Base-by-base conservation (phyloP, 805 yeast species). In the Ogataea minuta region DNA sequence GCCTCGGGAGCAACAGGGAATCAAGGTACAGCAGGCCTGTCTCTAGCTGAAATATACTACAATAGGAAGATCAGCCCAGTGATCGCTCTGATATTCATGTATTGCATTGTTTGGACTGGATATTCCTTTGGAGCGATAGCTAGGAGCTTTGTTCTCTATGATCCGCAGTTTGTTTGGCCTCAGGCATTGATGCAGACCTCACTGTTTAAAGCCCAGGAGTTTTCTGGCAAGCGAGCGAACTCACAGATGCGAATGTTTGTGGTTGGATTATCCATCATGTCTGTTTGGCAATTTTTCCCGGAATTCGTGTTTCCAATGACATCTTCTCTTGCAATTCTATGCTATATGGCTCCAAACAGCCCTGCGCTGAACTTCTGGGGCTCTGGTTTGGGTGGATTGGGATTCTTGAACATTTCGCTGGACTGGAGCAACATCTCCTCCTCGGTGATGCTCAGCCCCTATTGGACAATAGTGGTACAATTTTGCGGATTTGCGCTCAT, bases 341-440 rank as follows among this genome's bases (percentile, higher is more conserved):
- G 78, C 47, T 74, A 72, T 67, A 56, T 71, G 34, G 73, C 75
- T 0, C 78, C 79, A 0, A 37, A 57, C 21, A 73, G 64, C 46
- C 46, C 52, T 8, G 57, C 57, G 0, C 45, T 67, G 9, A 72
- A 71, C 39, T 74, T 74, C 43, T 48, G 72, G 8, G 78, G 78
- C 4, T 67, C 74, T n/a, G 78, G 78, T 0, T 49, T 74, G 34
- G 78, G 77, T 2, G 78, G 78, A 1, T 64, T 72, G 64, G 78
- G 78, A 5, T 53, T 74, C 23, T 51, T 73, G 39, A 74, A 74
- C 44, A 54, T 73, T 16, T 60, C 77, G 1, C 57, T 74, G 23
- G 78, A 74, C 44, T 74, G 79, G 78, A 70, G 76, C 38, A 74
- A 74, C 46, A 71, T 74, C 36, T 70, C 78, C 1, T 71, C 76